Base-by-base conservation (phyloP, 2,329 filamentous ascomycete species). In the Aspergillus tanneri region DNA sequence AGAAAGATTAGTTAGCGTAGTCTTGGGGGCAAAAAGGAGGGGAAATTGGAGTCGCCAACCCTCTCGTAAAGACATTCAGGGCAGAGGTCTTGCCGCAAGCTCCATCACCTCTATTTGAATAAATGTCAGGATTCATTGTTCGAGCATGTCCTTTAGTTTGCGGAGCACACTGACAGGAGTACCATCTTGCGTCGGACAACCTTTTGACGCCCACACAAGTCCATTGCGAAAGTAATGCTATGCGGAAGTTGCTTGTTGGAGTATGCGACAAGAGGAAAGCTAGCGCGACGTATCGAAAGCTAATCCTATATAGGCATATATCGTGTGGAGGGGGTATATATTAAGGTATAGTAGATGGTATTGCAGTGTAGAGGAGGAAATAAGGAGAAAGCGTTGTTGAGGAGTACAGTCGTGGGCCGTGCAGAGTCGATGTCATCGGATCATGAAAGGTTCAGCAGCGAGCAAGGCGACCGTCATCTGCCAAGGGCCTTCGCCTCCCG, bases 21-120 rank as follows among this genome's bases (percentile, higher is more conserved):
- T 36, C 35, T 21, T 23, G 16, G 24, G 23, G 36, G 16, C 14
- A 32, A 36, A 43, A 43, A 36, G 43, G 36, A 43, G 40, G 38
- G 39, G 30, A 36, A 52, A 34, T 32, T 44, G 39, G 49, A 47
- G 36, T 41, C 49, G 51, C 83, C 62, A 76, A 95, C 87, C 92
- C 92, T 87, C 92, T 85, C 60, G 93, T 99, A 75, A 99, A 99
- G 70, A 99, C 93, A 70, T 99, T 99, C 63, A 99, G 76, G 65
- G 97, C 75, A 57, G 91, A 96, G 46, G 93, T 99, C 80, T 99
- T 99, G 68, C 92, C 92, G 72, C 88, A 95, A 61, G 92, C 92
- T 79, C 92, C 92, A 70, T 97, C 92, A 63, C 92, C 92, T 68
- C 90, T 96, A 61, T 53, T 48, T 44, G 41, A 45, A 43, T 36